These are phyloP conservation scores for Botrytis cinerea DNA, from an alignment of 2,329 filamentous ascomycete species.

Conservation along the genomic window DNA sequence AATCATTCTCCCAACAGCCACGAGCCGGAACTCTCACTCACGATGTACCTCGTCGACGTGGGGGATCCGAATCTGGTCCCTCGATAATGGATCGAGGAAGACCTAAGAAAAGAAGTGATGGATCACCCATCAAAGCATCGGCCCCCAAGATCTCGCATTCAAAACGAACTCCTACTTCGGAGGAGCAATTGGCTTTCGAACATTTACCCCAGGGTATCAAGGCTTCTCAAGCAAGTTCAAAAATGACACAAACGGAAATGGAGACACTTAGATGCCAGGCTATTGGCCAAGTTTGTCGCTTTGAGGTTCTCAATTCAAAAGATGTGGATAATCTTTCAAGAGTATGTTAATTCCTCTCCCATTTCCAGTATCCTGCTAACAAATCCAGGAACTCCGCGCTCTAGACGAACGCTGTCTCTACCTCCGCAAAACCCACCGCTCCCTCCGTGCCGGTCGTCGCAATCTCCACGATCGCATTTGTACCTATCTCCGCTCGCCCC, in stretches of 20 bases:
- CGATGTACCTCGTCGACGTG: constrained; percentile 49
- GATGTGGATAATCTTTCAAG: constrained; percentile 67
- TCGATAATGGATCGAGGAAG: constrained; percentile 63
- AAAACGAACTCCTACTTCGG: constrained; percentile 26
- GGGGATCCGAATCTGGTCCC: constrained; percentile 57
- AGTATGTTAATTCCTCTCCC: constrained; percentile 43
- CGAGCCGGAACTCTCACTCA: constrained; percentile 14
- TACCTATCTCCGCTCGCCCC: constrained; percentile 71
- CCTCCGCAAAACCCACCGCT: constrained; percentile 73
- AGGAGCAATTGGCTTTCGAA: constrained; percentile 60
- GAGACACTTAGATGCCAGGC: constrained; percentile 59
- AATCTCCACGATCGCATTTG: constrained; percentile 78
- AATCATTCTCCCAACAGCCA: constrained; percentile 15
- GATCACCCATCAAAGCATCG: constrained; percentile 44
- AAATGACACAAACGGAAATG: constrained; percentile 53
- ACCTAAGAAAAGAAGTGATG: constrained; percentile 56
- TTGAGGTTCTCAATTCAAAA: constrained; percentile 62
- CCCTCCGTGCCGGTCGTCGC: constrained; percentile 71
- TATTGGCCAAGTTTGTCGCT: constrained; percentile 60
- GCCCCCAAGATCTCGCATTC: constrained; percentile 1
- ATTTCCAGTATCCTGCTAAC: constrained; percentile 11
- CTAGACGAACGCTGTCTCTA: constrained; percentile 80
- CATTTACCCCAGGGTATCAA: constrained; percentile 60
- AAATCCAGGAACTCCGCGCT: constrained; percentile 64
- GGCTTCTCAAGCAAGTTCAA: constrained; percentile 53